These are phyloP conservation scores for Botryotinia globosa DNA, from an alignment of 2,329 filamentous ascomycete species.

Conservation along the genomic window DNA sequence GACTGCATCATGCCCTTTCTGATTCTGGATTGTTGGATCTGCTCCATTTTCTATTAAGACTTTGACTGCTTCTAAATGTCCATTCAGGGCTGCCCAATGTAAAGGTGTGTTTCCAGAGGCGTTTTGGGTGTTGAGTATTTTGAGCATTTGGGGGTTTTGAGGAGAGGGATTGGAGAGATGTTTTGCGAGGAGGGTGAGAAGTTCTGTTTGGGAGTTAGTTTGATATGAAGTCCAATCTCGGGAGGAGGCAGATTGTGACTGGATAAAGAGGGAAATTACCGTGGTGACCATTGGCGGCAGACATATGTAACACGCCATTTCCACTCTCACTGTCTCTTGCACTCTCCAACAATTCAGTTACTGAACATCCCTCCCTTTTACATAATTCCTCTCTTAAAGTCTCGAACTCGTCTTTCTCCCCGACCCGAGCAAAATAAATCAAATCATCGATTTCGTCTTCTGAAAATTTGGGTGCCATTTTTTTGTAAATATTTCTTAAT, in stretches of 20 bases:
- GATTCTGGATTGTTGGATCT: conserved; percentile 74
- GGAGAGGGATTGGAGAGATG: conserved; percentile 38
- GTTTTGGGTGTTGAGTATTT: conserved; percentile 69
- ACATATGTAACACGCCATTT: conserved; percentile 83
- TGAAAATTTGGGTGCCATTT: conserved; percentile 48
- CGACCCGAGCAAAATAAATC: conserved; percentile 78
- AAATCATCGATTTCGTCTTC: conserved; percentile 89
- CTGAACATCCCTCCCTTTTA: conserved; percentile 55
- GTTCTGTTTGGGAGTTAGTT: neutral
- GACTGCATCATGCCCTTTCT: conserved; percentile 76
- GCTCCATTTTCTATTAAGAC: conserved; percentile 73
- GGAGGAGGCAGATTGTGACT: neutral
- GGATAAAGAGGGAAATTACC: conserved; percentile 49
- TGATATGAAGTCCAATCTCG: neutral
- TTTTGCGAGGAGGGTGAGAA: conserved; percentile 44
- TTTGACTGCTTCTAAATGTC: conserved; percentile 78
- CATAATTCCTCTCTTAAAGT: conserved; percentile 57
- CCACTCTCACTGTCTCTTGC: conserved; percentile 74
- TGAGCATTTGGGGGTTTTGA: conserved; percentile 34
- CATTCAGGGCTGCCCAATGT: conserved; percentile 91
- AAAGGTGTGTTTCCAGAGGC: conserved; percentile 83
- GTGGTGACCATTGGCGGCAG: conserved; percentile 82
- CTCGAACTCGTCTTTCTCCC: conserved; percentile 69
- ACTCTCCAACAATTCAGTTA: conserved; percentile 63
- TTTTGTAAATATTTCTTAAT: neutral